These are phyloP conservation scores for cucumber (Cucumis sativus) DNA, from an alignment of 306 rosid genomes.

Conservation along the genomic window Cucumber_9930_V3 NC_026657.2:24633501-24634000, in stretches of 20 bases:
- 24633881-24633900: neutral
- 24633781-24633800: constrained; percentile 12
- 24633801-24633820: neutral
- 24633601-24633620: neutral
- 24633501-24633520: constrained; percentile 24
- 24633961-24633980: constrained; percentile 11
- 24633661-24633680: neutral
- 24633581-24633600: neutral
- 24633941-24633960: neutral
- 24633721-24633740: neutral
- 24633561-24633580: constrained; percentile 28
- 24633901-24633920: neutral
- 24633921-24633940: neutral
- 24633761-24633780: neutral
- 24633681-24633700: neutral
- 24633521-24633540: constrained; percentile 24
- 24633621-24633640: neutral
- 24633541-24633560: constrained; percentile 32
- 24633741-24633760: constrained; percentile 8
- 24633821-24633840: neutral
- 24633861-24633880: neutral
- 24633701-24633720: neutral
- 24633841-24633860: neutral
- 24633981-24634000: constrained; percentile 6
- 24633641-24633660: neutral